Base-by-base conservation (phyloP, 2,329 filamentous ascomycete genomes). In the Didymella keratinophila region DNA sequence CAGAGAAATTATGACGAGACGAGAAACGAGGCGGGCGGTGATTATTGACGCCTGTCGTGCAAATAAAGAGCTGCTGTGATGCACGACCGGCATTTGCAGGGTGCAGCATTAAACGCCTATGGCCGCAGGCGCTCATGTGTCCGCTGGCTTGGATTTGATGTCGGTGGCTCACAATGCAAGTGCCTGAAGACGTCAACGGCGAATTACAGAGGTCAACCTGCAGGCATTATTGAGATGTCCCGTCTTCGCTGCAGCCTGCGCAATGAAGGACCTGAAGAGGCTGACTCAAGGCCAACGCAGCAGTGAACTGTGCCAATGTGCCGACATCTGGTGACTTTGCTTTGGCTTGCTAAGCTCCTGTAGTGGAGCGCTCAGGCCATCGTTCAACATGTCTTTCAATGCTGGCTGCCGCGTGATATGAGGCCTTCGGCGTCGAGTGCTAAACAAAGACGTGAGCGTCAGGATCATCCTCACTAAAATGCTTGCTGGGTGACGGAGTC, bases 31-130 rank as follows among this genome's bases (percentile, higher is more conserved):
- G 58, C 61, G 56, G 41, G 57, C 58, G 59, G 62, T 65, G 57
- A 61, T 65, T 63, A 61, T 65, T 63, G 66, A 71, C 61, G 64
- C 66, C 63, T 56, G 70, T 66, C 56, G 70, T 74, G 69, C 67
- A 67, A 68, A 70, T 63, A 65, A 61, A 53, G 63, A 62, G 56
- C 48, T 56, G 63, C 58, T 61, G 64, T 67, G 64, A 64, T 68
- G 67, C 63, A 64, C 56, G 42, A 54, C 54, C 48, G 27, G 58
- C 47, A 27, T 60, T 23, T 61, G 63, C 61, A 61, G 46, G 53
- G 39, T 67, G 62, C 63, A 64, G 61, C 63, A 62, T 66, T 54
- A 59, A 56, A 61, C 51, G 52, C 54, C 57, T 57, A 56, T 58
- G 58, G 62, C 60, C 56, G 59, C 30, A 57, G 58, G 56, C 62